phyloP scores from a whole-genome alignment of 1,139 yeast species.

The Petasospora fabianii region DNA sequence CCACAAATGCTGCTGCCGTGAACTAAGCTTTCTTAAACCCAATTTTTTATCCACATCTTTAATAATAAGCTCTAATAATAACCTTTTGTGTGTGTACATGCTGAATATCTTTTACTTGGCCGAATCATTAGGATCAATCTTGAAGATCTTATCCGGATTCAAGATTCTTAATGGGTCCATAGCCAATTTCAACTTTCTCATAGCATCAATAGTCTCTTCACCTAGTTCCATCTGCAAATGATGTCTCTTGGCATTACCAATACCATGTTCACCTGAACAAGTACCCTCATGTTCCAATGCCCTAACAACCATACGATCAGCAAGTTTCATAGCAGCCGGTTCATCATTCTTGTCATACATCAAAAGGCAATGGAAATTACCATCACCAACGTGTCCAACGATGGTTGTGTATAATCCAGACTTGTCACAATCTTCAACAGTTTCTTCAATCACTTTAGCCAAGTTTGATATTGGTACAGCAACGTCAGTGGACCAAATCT shows the following conservation, averaged over 20 bases:
- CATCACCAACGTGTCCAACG: constrained; percentile 77
- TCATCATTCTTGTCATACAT: constrained; percentile 40
- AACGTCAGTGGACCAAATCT: constrained; percentile 82
- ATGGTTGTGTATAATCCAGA: constrained; percentile 69
- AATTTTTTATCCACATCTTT: no score
- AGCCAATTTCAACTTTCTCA: constrained; percentile 54
- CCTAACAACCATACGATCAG: constrained; percentile 35
- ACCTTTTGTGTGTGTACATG: no score
- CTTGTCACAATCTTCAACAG: constrained; percentile 55
- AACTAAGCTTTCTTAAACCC: no score
- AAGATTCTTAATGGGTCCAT: constrained; percentile 54
- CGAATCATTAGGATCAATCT: constrained; percentile 49
- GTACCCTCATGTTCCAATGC: constrained; percentile 50
- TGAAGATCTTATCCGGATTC: constrained; percentile 60
- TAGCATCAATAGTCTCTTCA: constrained; percentile 45
- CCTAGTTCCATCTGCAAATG: constrained; percentile 51
- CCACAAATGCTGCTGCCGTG: no score
- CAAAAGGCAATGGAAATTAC: constrained; percentile 55
- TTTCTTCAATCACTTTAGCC: constrained; percentile 54
- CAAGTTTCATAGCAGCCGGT: constrained; percentile 29
- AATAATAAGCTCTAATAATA: background rate
- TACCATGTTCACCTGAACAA: constrained; percentile 67
- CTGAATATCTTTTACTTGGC: constrained; percentile 1
- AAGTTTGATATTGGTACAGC: constrained; percentile 80
- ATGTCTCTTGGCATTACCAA: constrained; percentile 55